Evolutionary conservation across 257 asterid genomes (phyloP), one percentile per base, ranked within the genome.

Genomic region (Prunella vulgaris): DNA sequence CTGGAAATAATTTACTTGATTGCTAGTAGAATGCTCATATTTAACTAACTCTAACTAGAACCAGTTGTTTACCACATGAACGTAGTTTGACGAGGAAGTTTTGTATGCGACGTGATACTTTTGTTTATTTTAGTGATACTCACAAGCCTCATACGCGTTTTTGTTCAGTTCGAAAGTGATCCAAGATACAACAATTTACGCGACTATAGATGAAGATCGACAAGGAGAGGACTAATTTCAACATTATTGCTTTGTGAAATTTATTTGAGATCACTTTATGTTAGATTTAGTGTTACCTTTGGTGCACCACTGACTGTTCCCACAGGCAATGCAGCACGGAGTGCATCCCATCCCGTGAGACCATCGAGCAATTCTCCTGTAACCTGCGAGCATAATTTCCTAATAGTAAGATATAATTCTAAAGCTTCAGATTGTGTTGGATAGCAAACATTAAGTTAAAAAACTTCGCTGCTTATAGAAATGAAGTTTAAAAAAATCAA

Each of bases 241-340:
- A 30, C 20, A 25, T 28, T 49, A 44, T 37, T 14, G 56, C 24
- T 21, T 62, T 18, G 15, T 9, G 3, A 17, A 44, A 8, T 32
- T 30, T 32, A 59, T 5, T 13, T 32, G 30, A 24, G 18, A 4
- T 59, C 21, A 27, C 12, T 48, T 33, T 7, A 60, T 21, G 38
- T 20, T 10, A 51, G 30, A 42, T 25, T n/a, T 35, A 27, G 21
- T 60, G 20, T 75, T 60, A 93, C 98, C 90, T 88, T 90, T 66
- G 99, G 99, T 27, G 95, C 95, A 66, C 99, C 99, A 48, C 96
- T 88, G 64, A 93, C 97, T 15, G 96, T 93, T 76, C 97, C 99
- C 56, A 91, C 97, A 10, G 99, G 97, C 69, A 93, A 78, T 32
- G 99, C 88, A 74, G 93, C 89, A 12, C 88, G 83, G 14, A 93